These are phyloP conservation scores for Urostyla sp. DNA, from an alignment of 73 alveolate genomes.

Conservation along the genomic window DNA sequence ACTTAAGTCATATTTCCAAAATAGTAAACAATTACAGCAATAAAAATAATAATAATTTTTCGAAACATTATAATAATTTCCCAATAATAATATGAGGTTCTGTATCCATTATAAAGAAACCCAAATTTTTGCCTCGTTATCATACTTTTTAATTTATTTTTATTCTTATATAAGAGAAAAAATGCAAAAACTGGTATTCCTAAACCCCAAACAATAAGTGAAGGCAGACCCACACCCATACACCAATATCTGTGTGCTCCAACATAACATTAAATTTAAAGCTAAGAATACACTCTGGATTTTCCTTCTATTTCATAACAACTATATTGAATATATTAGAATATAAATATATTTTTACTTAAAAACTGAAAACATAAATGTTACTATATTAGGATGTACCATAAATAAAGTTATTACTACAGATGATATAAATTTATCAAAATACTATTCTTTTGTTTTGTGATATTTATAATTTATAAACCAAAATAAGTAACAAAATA, in stretches of 20 bases:
- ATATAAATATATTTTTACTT: constrained; percentile 6
- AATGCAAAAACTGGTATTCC: constrained; percentile 74
- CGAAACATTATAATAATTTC: constrained; percentile 66
- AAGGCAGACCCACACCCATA: constrained; percentile 59
- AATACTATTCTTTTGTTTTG: neutral
- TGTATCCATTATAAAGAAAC: constrained; percentile 75
- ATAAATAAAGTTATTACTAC: constrained; percentile 61
- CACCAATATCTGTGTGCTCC: constrained; percentile 44
- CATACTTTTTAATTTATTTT: constrained; percentile 23
- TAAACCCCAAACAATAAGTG: constrained; percentile 68
- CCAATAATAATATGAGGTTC: constrained; percentile 72
- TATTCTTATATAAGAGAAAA: constrained; percentile 25
- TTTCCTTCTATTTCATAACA: constrained; percentile 58
- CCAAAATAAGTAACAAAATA: constrained; percentile 14
- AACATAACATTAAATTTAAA: constrained; percentile 62
- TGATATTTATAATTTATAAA: neutral
- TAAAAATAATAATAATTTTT: constrained; percentile 62
- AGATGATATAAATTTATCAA: constrained; percentile 58
- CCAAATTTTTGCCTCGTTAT: constrained; percentile 70
- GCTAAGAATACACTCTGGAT: constrained; percentile 39
- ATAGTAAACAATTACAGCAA: constrained; percentile 53
- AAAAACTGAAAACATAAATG: constrained; percentile 60
- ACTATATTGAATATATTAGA: neutral
- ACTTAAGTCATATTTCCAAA: constrained; percentile 65
- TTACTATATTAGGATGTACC: constrained; percentile 73